These are phyloP conservation scores for Russula compacta DNA, from an alignment of 768 basidiomycete species.

Conservation along the genomic window DNA sequence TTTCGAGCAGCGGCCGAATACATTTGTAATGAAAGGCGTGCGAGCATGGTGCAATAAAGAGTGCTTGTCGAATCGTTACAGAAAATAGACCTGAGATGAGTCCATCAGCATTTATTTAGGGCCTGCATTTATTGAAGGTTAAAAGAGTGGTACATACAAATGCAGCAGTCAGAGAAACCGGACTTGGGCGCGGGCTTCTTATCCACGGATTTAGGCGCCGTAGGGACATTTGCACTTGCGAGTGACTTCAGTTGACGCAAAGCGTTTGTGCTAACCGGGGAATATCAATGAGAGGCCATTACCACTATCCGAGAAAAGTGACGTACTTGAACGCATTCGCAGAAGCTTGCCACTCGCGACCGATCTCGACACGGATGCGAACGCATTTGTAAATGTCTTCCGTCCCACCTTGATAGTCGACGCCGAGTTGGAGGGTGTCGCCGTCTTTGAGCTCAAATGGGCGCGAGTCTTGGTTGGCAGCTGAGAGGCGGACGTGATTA, in stretches of 20 bases:
- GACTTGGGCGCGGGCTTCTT: conserved; percentile 27
- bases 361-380: conserved; percentile 88
- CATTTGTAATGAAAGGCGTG: conserved; percentile 98
- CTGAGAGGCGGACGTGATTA: conserved; percentile 84
- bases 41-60: conserved; percentile 97
- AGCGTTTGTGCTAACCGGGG: conserved; percentile 48
- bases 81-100: conserved; percentile 51
- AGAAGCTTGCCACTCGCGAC: conserved; percentile 81
- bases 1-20: conserved; percentile 79
- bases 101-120: not conserved
- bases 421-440: conserved; percentile 88
- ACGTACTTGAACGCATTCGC: conserved; percentile 89
- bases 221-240: conserved; percentile 31
- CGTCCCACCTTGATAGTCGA: conserved; percentile 95
- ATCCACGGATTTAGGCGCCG: conserved; percentile 15
- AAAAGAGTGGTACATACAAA: conserved; percentile 49
- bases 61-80: conserved; percentile 88
- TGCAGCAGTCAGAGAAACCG: conserved; percentile 79
- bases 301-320: not conserved
- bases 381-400: conserved; percentile 97
- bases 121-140: not conserved
- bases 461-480: conserved; percentile 72
- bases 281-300: not conserved
- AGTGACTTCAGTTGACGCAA: conserved; percentile 77
- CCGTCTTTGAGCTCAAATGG: conserved; percentile 82